Evolutionary conservation across 2,329 filamentous ascomycete genomes (phyloP).

Genomic region (Stachybotrys elegans): DNA sequence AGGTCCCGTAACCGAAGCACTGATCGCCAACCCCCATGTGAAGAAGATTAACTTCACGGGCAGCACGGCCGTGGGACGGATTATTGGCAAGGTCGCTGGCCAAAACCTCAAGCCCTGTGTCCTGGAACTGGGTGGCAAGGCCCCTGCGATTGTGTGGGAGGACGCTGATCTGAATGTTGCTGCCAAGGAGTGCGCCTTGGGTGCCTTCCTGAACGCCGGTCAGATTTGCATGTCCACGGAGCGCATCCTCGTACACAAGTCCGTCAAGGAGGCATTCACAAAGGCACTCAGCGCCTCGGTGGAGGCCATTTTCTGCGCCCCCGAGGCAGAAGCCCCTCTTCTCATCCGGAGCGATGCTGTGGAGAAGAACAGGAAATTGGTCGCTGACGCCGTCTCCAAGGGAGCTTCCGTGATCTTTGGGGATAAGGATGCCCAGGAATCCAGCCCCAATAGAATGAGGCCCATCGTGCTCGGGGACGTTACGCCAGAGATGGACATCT

Average conservation of each 20-base stretch:
- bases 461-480: constrained; percentile 66
- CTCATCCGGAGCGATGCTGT: constrained; percentile 65
- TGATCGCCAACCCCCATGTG: constrained; percentile 63
- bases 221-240: constrained; percentile 88
- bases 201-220: constrained; percentile 67
- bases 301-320: constrained; percentile 35
- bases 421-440: constrained; percentile 24
- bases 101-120: constrained; percentile 73
- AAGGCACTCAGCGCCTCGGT: constrained; percentile 34
- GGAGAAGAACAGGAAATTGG: constrained; percentile 59
- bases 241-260: constrained; percentile 56
- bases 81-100: constrained; percentile 66
- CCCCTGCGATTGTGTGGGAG: constrained; percentile 70
- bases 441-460: constrained; percentile 40
- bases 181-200: constrained; percentile 61
- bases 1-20: constrained; percentile 56
- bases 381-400: constrained; percentile 61
- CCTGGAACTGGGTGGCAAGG: constrained; percentile 80
- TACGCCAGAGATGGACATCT: constrained; percentile 63
- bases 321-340: constrained; percentile 60
- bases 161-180: constrained; percentile 74
- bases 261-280: constrained; percentile 41
- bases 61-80: constrained; percentile 66
- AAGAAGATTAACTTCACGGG: constrained; percentile 88
- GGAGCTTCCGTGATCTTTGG: constrained; percentile 52